Evolutionary conservation across 768 basidiomycete species (phyloP).

Genomic region (Termitomyces sp.): DNA sequence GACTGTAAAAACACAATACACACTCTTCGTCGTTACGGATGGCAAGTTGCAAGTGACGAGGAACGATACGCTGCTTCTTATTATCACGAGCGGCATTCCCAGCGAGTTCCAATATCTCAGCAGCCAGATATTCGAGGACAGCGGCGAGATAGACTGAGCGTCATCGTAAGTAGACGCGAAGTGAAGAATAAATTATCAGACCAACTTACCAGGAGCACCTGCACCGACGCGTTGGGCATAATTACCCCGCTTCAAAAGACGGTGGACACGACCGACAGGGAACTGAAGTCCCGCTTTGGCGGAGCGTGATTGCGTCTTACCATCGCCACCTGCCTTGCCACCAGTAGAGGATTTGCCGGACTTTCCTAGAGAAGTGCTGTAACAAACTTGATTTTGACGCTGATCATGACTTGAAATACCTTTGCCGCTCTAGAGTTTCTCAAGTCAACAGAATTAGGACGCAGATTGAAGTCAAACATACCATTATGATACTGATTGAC

Average conservation of each 20-base stretch:
- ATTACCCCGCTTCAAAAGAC: conserved; percentile 82
- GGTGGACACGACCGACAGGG: conserved; percentile 92
- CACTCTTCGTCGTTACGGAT: conserved; percentile 93
- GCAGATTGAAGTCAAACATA: conserved; percentile 3
- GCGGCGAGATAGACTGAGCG: conserved; percentile 81
- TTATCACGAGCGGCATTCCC: conserved; percentile 88
- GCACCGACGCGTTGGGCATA: conserved; percentile 85
- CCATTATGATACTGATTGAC: conserved; percentile 20
- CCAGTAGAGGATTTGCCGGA: conserved; percentile 67
- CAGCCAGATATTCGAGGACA: conserved; percentile 88
- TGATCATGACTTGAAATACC: conserved; percentile 17
- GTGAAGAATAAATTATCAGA: not conserved
- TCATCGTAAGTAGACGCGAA: not conserved
- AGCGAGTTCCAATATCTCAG: conserved; percentile 91
- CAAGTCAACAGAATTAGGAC: conserved; percentile 5
- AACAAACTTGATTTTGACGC: conserved; percentile 2
- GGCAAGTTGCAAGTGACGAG: conserved; percentile 90
- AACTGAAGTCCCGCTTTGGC: conserved; percentile 77
- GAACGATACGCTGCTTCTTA: conserved; percentile 95
- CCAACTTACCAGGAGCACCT: conserved; percentile 69
- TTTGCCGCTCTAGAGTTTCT: conserved; percentile 30
- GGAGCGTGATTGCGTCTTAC: conserved; percentile 65
- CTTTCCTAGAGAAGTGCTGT: conserved; percentile 28
- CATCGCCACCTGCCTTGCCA: conserved; percentile 52
- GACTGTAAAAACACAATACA: conserved; percentile 16